A percentile compares a stretch with the other conserved stretches of the same genome.
These are phyloP conservation scores for Gracilaria caudata DNA, from an alignment of 23 red algal genomes.

Conservation along the genomic window DNA sequence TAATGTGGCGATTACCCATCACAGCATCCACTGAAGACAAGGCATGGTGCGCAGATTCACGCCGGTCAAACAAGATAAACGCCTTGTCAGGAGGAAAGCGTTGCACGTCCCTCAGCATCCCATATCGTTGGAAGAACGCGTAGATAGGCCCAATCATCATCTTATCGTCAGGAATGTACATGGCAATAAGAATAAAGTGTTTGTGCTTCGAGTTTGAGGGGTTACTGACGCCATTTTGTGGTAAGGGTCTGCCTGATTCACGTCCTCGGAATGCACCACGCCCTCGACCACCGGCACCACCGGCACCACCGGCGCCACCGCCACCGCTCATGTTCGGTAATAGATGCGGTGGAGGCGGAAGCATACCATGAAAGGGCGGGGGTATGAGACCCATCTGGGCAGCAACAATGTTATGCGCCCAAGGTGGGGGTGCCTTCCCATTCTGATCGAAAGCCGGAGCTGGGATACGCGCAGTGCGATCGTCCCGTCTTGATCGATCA, in stretches of 20 bases:
- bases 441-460: constrained; percentile 1
- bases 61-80: constrained; percentile 66
- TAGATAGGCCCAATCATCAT: constrained; percentile 66
- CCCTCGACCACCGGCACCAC: constrained; percentile 4
- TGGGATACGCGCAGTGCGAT: constrained; percentile 4
- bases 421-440: constrained; percentile 25
- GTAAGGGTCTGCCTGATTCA: background rate
- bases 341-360: constrained; percentile 6
- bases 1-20: constrained; percentile 79
- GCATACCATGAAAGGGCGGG: constrained; percentile 2
- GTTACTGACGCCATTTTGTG: constrained; percentile 9
- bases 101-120: constrained; percentile 52
- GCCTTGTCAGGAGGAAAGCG: constrained; percentile 70
- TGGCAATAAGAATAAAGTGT: constrained; percentile 46
- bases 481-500: constrained; percentile 4
- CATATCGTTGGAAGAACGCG: constrained; percentile 78
- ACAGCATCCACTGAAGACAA: constrained; percentile 75
- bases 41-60: constrained; percentile 57
- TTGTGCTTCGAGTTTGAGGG: constrained; percentile 12
- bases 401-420: background rate
- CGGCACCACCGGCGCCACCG: background rate
- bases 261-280: constrained; percentile 11
- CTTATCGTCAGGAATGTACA: constrained; percentile 72
- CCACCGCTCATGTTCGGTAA: constrained; percentile 21
- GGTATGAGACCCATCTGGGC: background rate